Evolutionary conservation across 352 stramenopile genomes (phyloP), one percentile per base, ranked within the genome.

Genomic region (Phytophthora foliorum): DNA sequence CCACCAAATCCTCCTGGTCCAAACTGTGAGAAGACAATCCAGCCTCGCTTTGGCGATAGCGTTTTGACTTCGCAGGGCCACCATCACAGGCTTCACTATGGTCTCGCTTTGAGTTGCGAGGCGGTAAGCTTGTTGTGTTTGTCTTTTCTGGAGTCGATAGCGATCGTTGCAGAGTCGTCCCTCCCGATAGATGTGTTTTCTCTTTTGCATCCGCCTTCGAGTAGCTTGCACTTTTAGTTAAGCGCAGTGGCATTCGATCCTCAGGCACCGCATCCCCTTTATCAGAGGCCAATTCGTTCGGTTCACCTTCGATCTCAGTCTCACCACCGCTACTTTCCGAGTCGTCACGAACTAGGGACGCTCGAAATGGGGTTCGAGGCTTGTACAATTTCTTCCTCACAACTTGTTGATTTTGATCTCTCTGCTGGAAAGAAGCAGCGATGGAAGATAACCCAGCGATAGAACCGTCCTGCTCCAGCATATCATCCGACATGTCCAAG

Each of bases 401-500:
- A 25, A 63, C 57, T 19, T 68, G 27, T 55, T 67, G 10, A 25
- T 56, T 22, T 19, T 63, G 24, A 4, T 80, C 72, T 34, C 49
- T 69, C 10, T 75, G 59, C 41, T 84, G 68, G 27, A 90, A 88
- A 14, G 51, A 78, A 54, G 78, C 80, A n/a, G 84, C 84, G 25
- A 92, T 81, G 9, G 78, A 79, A 6, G 82, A 87, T 2, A 90
- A 55, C 1, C 67, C 72, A 39, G 70, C 73, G 7, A 78, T 44
- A 25, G 77, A 72, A 3, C 81, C 82, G 22, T 91, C 82, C 50
- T 91, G 79, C 52, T 87, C 82, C n/a, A 88, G 61, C 80, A 91
- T 91, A 29, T 91, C 84, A 50, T 91, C 82, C 31, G 81, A 91
- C 78, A 90, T 72, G 42, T 89, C 78, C 32, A 80, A 92, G 19